Conservation (phyloP, 768 basidiomycete species). For the Boletus fagicola region DNA sequence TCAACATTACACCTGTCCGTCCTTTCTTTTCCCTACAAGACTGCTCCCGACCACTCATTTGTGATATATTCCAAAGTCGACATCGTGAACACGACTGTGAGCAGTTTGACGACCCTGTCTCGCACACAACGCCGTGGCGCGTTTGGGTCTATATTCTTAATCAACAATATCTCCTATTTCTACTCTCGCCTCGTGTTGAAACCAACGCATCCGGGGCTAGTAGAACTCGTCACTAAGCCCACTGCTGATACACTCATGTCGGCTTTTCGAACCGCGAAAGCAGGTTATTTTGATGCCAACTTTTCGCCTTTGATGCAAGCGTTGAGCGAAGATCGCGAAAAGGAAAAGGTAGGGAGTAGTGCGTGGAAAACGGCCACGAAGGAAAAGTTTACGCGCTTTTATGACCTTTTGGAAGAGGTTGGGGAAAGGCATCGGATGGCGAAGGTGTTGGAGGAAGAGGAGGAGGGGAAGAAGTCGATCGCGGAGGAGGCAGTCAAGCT, state of each 20-base stretch:
- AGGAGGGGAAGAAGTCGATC: slow-evolving; percentile 53
- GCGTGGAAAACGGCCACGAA: slow-evolving; percentile 60
- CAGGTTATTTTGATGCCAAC: slow-evolving; percentile 81
- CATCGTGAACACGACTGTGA: slow-evolving; percentile 63
- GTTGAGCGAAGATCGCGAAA: slow-evolving; percentile 45
- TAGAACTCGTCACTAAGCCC: slow-evolving; percentile 55
- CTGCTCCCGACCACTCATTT: not conserved
- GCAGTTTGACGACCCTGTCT: slow-evolving; percentile 61
- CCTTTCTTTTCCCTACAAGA: not conserved
- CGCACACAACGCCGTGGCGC: slow-evolving; percentile 59
- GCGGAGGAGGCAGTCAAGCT: slow-evolving; percentile 75
- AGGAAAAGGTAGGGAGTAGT: slow-evolving; percentile 45
- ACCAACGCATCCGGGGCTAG: slow-evolving; percentile 46
- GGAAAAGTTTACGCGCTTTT: slow-evolving; percentile 82
- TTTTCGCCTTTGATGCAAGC: slow-evolving; percentile 74
- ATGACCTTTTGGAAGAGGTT: slow-evolving; percentile 76
- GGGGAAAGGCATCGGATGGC: slow-evolving; percentile 71
- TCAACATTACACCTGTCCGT: slow-evolving; percentile 75
- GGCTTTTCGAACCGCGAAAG: slow-evolving; percentile 77
- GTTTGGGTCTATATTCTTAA: slow-evolving; percentile 70
- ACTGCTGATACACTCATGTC: slow-evolving; percentile 63
- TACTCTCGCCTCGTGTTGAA: slow-evolving; percentile 55
- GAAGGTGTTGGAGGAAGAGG: slow-evolving; percentile 69
- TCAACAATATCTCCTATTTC: slow-evolving; percentile 78
- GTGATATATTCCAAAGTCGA: slow-evolving; percentile 50